Base-by-base conservation (phyloP, 2,329 filamentous ascomycete genomes). In the Aspergillus felis region DNA sequence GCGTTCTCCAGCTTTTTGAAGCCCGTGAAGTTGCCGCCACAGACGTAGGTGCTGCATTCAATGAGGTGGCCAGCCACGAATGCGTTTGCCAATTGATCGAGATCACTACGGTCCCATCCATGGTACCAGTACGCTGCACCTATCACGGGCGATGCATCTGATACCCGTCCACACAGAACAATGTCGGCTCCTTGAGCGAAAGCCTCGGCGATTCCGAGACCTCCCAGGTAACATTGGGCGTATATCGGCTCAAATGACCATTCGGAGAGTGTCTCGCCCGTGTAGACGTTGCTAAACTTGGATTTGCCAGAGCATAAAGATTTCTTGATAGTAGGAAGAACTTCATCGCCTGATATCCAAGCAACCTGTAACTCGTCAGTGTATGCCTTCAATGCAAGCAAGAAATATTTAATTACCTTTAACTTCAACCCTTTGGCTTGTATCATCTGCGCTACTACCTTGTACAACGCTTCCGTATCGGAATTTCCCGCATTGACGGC, bases 321-420 rank as follows among this genome's bases (percentile, higher is more conserved):
- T 4, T 64, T 54, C 53, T 72, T 66, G 35, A 77, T 63, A 1
- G 68, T 67, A 2, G 70, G 66, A 4, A 77, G 62, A 5, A 78
- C 74, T 59, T 79, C 75, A 58, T 82, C 79, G 2, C 79, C 79
- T 41, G 75, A 76, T 22, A 82, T 71, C 74, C 77, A 81, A 9
- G 79, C 79, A 3, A 81, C 73, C 60, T 76, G 51, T n/a, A 53
- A 14, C 4, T 7, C 10, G 28, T 60, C 41, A 61, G 50, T 22
- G 56, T 49, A n/a, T 49, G 53, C 12, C 10, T 20, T 14, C 2
- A 25, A 4, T 27, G 7, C n/a, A 22, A 38, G 20, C 25, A 49
- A 12, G n/a, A 3, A 12, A 12, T 32, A 44, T n/a, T 4, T 47
- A 41, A 47, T 14, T 10, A 66, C 64, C 64, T 76, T 79, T 22